Evolutionary conservation across 805 yeast species (phyloP), one percentile per base, ranked within the genome.

Genomic region (Spencermartinsiella europaea): DNA sequence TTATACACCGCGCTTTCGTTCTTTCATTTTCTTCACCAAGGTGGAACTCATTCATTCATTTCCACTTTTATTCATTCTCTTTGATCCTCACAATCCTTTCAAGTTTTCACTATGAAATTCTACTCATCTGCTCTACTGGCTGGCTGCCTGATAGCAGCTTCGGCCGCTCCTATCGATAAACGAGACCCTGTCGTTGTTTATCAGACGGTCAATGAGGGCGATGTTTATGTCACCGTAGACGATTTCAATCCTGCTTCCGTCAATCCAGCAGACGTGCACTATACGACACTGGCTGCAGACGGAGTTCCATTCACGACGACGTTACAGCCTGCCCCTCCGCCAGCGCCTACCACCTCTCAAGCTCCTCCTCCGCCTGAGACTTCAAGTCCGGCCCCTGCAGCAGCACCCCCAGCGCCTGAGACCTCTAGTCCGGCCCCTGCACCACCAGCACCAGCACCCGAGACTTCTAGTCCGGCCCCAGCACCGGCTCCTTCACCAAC

Each of bases 251-350:
- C 53, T 15, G 42, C 46, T 34, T 46, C 48, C 44, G 50, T 48
- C 14, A 43, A 45, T 15, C 45, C 46, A 4, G 36, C 44, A 25
- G 41, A 47, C 34, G 34, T 34, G 8, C 41, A 46, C 16, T 47
- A 47, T 22, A 35, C 52, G 2, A 55, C 58, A 12, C 42, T 45
- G 10, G 45, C 61, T 19, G 49, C 64, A 36, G 42, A 58, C n/a
- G 22, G 60, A 25, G 45, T 52, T 33, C 46, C 53, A 21, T 65
- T 66, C 33, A 51, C 67, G 40, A 54, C 67, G 27, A 64, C 72
- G 3, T 63, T 70, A 37, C 55, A 60, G 17, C 54, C 61, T n/a
- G 43, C 50, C 8, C 40, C 47, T 2, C 34, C 49, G 2, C 25
- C 50, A 27, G 34, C 42, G 5, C n/a, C 48, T 14, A 8, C 40